phyloP scores from a whole-genome alignment of 2,329 filamentous ascomycete genomes.

The Fusarium miscanthi region DNA sequence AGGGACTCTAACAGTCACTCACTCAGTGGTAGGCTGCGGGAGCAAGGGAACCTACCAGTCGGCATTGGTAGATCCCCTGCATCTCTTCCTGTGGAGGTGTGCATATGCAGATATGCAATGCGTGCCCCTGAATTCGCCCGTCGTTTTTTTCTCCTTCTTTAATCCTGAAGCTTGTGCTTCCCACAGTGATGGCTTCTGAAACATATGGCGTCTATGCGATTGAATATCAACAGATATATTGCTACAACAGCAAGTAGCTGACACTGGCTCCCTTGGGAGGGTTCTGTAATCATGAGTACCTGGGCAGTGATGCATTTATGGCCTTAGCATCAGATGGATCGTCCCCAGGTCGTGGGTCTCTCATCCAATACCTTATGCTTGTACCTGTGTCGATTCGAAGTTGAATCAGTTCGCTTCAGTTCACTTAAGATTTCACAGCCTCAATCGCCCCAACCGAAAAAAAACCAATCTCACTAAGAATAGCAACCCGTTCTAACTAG shows the following conservation, averaged over 20 bases:
- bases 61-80: conserved; percentile 38
- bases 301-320: neutral
- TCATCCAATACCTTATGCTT: conserved; percentile 2
- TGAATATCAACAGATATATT: neutral
- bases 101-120: conserved; percentile 19
- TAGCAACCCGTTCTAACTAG: conserved; percentile 34
- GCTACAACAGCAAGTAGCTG: neutral
- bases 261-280: neutral
- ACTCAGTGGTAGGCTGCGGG: neutral
- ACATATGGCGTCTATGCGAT: neutral
- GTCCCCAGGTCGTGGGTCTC: conserved; percentile 38
- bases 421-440: conserved; percentile 38
- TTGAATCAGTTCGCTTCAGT: conserved; percentile 3
- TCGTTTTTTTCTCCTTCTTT: neutral
- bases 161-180: conserved; percentile 10
- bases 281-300: neutral
- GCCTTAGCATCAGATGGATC: conserved; percentile 42
- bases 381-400: conserved; percentile 2
- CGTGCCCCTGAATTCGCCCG: conserved; percentile 20
- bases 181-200: neutral
- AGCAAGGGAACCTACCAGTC: conserved; percentile 11
- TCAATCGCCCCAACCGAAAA: conserved; percentile 41
- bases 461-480: conserved; percentile 37
- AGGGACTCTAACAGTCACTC: neutral
- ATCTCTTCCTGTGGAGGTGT: conserved; percentile 20